Percentiles rank a stretch among this genome's conserved stretches.
These are phyloP conservation scores for Yamadazyma triangularis DNA, from an alignment of 1,139 yeast species.

Conservation along the genomic window DNA sequence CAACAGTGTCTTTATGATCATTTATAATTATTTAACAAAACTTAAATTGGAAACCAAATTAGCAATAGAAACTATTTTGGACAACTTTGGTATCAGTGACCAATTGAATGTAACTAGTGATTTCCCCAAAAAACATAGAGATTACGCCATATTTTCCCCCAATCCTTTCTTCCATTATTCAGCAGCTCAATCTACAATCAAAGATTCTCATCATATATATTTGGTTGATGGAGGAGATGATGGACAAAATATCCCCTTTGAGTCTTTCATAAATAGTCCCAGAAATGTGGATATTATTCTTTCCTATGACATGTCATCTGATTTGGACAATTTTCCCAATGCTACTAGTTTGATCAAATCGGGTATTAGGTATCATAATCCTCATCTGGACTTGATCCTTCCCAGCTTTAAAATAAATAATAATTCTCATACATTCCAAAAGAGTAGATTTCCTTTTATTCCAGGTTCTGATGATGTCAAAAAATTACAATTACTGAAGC, in stretches of 20 bases:
- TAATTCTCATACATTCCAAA: not conserved
- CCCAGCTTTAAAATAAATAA: constrained; percentile 15
- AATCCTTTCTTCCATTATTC: constrained; percentile 60
- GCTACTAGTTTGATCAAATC: constrained; percentile 25
- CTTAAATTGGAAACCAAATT: constrained; percentile 33
- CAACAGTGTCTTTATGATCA: constrained; percentile 47
- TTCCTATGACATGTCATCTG: constrained; percentile 38
- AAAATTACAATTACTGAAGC: constrained; percentile 6
- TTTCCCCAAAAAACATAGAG: constrained; percentile 42
- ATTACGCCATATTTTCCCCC: constrained; percentile 68
- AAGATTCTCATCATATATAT: constrained; percentile 20
- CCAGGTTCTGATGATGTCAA: constrained; percentile 26
- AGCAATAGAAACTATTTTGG: constrained; percentile 42
- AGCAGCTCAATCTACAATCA: constrained; percentile 9
- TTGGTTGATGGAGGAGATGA: constrained; percentile 44
- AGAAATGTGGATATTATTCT: constrained; percentile 31
- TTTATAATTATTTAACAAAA: constrained; percentile 40
- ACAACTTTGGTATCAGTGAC: constrained; percentile 44
- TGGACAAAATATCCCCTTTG: constrained; percentile 41
- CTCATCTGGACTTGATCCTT: constrained; percentile 7
- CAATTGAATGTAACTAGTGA: constrained; percentile 11
- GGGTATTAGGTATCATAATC: constrained; percentile 19
- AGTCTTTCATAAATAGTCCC: constrained; percentile 27
- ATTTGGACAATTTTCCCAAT: constrained; percentile 34
- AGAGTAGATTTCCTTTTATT: constrained; percentile 25